These are phyloP conservation scores for Populus hybrid DNA, from an alignment of 441 rosid genomes.

Conservation along the genomic window DNA sequence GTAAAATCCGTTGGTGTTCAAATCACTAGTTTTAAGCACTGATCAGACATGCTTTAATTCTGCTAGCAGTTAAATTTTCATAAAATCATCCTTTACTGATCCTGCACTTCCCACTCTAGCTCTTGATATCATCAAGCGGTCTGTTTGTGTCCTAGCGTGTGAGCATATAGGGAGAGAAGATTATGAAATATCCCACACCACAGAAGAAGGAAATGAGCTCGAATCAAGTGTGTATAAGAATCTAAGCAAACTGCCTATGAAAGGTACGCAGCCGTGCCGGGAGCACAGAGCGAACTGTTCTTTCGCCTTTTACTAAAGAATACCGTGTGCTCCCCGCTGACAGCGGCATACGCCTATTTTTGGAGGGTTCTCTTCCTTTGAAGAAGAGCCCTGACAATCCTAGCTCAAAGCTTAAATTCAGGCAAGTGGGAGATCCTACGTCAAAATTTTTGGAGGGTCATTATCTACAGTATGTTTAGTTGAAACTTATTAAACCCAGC, in stretches of 20 bases:
- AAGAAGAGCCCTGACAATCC: neutral
- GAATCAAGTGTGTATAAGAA: neutral
- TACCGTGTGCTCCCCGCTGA: constrained; percentile 39
- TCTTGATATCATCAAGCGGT: neutral
- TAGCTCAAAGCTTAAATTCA: neutral
- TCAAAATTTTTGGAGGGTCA: no score
- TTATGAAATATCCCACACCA: neutral
- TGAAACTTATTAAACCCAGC: no score
- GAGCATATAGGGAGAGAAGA: neutral
- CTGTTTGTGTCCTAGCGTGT: neutral
- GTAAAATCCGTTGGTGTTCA: neutral
- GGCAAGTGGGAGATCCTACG: no score
- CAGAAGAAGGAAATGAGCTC: neutral
- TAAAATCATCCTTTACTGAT: neutral
- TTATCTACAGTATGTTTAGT: neutral
- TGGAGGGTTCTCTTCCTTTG: neutral
- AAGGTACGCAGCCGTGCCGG: constrained; percentile 39
- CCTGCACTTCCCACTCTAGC: neutral
- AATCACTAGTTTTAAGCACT: neutral
- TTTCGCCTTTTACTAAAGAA: constrained; percentile 76
- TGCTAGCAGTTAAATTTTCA: neutral
- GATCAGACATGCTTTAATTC: neutral
- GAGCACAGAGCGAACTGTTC: constrained; percentile 72
- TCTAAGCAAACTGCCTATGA: neutral
- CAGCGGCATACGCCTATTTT: constrained; percentile 15